phyloP scores from a whole-genome alignment of 176 grass and related monocot species.

The Sorghum bicolor region Sorghum_bicolor_NCBIv3 NC_012871.2:59746501-59747000 shows the following conservation, averaged over 20 bases:
- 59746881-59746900: neutral
- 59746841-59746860: neutral
- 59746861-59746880: neutral
- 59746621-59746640: constrained; percentile 81
- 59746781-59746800: neutral
- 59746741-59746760: constrained; percentile 6
- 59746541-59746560: constrained; percentile 65
- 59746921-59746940: neutral
- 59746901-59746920: neutral
- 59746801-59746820: neutral
- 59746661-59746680: neutral
- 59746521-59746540: constrained; percentile 82
- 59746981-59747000: neutral
- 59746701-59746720: neutral
- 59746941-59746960: neutral
- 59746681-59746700: neutral
- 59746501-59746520: constrained; percentile 85
- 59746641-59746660: constrained; percentile 61
- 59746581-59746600: constrained; percentile 89
- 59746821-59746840: neutral
- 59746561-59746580: constrained; percentile 85
- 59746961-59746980: neutral
- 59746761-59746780: neutral
- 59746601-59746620: constrained; percentile 75
- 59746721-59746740: neutral